phyloP scores from a whole-genome alignment of 2,329 filamentous ascomycete species.

The Elsinoe necatrix region DNA sequence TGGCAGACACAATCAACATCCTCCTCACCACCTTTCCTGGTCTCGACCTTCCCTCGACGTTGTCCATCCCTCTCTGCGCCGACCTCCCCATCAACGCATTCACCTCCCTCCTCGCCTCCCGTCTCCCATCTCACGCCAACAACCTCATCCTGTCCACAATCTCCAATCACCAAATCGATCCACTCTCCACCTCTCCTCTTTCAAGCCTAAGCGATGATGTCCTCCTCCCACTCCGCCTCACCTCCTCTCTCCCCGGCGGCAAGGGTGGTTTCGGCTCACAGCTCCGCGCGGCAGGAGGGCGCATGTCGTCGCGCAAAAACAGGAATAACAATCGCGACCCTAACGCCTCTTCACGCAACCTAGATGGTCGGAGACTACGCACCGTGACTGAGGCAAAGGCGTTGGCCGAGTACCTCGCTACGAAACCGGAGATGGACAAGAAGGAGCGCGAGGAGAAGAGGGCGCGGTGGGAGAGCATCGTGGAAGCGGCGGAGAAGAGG shows the following conservation, averaged over 20 bases:
- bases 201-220: slow-evolving; percentile 50
- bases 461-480: slow-evolving; percentile 78
- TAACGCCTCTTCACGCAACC: slow-evolving; percentile 83
- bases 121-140: slow-evolving; percentile 48
- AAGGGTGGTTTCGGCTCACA: slow-evolving; percentile 98
- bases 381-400: slow-evolving; percentile 95
- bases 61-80: slow-evolving; percentile 63
- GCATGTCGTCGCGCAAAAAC: slow-evolving; percentile 95
- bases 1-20: slow-evolving; percentile 54
- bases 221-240: slow-evolving; percentile 75
- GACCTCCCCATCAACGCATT: slow-evolving; percentile 55
- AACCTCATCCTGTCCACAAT: slow-evolving; percentile 74
- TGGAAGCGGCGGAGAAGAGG: slow-evolving; percentile 72
- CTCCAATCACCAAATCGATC: slow-evolving; percentile 61
- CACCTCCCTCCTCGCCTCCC: slow-evolving; percentile 52
- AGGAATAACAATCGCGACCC: slow-evolving; percentile 60
- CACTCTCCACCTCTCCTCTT: slow-evolving; percentile 47
- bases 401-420: slow-evolving; percentile 84
- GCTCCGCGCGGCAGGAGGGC: slow-evolving; percentile 87
- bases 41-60: slow-evolving; percentile 70
- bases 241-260: slow-evolving; percentile 72
- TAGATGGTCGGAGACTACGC: slow-evolving; percentile 80
- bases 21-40: slow-evolving; percentile 79
- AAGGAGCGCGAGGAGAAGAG: slow-evolving; percentile 82
- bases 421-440: slow-evolving; percentile 95